phyloP scores from a whole-genome alignment of 306 rosid genomes.

The Castanea mollissima region DNA sequence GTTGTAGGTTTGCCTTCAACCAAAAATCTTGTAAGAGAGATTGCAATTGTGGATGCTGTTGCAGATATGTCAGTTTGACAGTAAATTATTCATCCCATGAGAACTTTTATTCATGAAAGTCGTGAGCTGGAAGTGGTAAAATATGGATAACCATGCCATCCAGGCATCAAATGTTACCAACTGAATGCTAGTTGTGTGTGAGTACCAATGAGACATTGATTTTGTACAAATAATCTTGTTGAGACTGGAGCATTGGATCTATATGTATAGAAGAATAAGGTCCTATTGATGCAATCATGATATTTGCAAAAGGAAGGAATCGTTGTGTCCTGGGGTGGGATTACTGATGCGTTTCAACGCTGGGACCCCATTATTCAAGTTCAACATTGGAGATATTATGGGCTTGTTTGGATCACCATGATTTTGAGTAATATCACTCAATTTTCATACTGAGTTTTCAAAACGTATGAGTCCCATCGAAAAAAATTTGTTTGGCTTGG shows the following conservation, averaged over 20 bases:
- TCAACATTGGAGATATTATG: too few relatives aligned
- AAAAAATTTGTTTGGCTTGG: too few relatives aligned
- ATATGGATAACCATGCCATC: background rate
- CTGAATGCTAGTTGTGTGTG: conserved; percentile 11
- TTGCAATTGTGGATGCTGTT: conserved; percentile 30
- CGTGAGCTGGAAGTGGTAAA: background rate
- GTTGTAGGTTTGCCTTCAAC: conserved; percentile 86
- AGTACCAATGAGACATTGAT: conserved; percentile 7
- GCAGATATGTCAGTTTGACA: conserved; percentile 46
- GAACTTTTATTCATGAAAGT: background rate
- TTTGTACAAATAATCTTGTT: background rate
- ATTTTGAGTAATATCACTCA: too few relatives aligned
- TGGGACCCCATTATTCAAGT: too few relatives aligned
- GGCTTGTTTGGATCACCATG: too few relatives aligned
- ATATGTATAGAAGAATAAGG: background rate
- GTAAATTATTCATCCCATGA: background rate
- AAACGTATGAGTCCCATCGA: too few relatives aligned
- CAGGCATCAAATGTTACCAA: background rate
- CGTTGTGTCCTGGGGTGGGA: too few relatives aligned
- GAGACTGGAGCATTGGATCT: background rate
- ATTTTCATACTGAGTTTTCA: too few relatives aligned
- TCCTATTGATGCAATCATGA: background rate
- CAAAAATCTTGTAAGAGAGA: conserved; percentile 48
- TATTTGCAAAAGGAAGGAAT: background rate
- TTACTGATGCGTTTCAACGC: too few relatives aligned